Percentiles rank a stretch among this genome's conserved stretches.
These are phyloP conservation scores for Graphiopsis chlorocephala DNA, from an alignment of 2,329 filamentous ascomycete species.

Conservation along the genomic window DNA sequence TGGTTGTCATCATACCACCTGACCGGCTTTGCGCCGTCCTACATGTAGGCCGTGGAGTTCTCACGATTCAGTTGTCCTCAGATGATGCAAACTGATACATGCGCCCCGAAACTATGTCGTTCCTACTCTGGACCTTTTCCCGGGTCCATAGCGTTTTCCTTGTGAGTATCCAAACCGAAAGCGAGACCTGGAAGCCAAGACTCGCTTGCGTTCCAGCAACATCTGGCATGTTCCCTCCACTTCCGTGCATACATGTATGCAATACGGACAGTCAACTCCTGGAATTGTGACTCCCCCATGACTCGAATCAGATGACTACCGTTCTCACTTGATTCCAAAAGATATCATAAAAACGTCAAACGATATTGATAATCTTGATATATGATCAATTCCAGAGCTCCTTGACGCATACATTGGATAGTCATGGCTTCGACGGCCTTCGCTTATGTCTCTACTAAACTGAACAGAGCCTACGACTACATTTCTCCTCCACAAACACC, in stretches of 20 bases:
- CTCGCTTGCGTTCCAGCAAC: neutral
- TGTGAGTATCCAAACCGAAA: no score
- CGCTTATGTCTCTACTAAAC: neutral
- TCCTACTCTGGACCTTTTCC: no score
- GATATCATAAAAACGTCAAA: neutral
- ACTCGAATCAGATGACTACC: neutral
- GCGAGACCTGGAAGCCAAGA: neutral
- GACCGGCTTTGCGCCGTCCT: no score
- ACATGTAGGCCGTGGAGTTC: no score
- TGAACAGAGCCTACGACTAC: neutral
- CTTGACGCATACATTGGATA: neutral
- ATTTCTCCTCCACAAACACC: neutral
- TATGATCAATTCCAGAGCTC: neutral
- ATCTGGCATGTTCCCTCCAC: neutral
- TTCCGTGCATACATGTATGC: neutral
- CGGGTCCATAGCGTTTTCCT: no score
- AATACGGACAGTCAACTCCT: no score
- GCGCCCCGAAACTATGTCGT: no score
- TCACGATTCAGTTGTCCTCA: no score
- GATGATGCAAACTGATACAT: no score
- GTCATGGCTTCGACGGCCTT: neutral
- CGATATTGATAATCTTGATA: neutral
- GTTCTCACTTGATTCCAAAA: neutral
- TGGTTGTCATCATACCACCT: no score
- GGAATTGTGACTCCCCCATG: neutral